phyloP scores from a whole-genome alignment of 192 early-diverging fungal species.

The Linnemannia schmuckeri region DNA sequence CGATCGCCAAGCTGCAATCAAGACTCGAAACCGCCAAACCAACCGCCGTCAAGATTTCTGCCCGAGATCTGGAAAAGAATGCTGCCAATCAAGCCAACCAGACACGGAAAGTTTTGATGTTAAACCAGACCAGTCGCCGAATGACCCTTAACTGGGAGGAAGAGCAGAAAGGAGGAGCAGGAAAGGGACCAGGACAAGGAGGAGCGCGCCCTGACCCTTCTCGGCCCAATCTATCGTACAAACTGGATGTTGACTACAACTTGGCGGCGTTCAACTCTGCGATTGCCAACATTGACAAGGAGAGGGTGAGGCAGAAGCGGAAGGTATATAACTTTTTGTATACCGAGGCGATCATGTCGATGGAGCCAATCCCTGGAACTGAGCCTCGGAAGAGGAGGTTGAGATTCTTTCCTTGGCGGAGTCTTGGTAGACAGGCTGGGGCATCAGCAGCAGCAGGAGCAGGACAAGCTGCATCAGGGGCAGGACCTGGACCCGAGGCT shows the following conservation, averaged over 20 bases:
- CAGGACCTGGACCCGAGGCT: not conserved
- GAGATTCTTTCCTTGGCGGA: slow-evolving; percentile 29
- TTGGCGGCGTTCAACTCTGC: slow-evolving; percentile 54
- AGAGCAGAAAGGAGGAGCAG: not conserved
- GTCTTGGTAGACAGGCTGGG: not conserved
- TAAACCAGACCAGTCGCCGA: slow-evolving; percentile 41
- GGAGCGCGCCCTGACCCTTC: not conserved
- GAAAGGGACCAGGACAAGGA: not conserved
- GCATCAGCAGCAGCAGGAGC: not conserved
- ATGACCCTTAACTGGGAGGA: slow-evolving; percentile 14
- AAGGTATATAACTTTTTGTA: slow-evolving; percentile 61
- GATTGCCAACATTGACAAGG: slow-evolving; percentile 45
- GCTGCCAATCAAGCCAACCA: not conserved
- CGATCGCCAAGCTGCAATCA: slow-evolving; percentile 52
- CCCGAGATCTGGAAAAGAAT: slow-evolving; percentile 39
- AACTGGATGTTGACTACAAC: slow-evolving; percentile 45
- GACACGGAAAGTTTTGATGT: slow-evolving; percentile 31
- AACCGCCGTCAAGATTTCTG: slow-evolving; percentile 42
- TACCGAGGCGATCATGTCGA: slow-evolving; percentile 52
- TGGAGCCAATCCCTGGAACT: slow-evolving; percentile 50
- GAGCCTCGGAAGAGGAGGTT: slow-evolving; percentile 1
- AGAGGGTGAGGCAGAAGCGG: slow-evolving; percentile 39
- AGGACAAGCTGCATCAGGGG: not conserved
- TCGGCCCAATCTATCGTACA: slow-evolving; percentile 17
- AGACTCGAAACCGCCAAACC: slow-evolving; percentile 41